Evolutionary conservation across 23 red algal species (phyloP), one percentile per base, ranked within the genome.

Genomic region (Gracilaria gracilis): DNA sequence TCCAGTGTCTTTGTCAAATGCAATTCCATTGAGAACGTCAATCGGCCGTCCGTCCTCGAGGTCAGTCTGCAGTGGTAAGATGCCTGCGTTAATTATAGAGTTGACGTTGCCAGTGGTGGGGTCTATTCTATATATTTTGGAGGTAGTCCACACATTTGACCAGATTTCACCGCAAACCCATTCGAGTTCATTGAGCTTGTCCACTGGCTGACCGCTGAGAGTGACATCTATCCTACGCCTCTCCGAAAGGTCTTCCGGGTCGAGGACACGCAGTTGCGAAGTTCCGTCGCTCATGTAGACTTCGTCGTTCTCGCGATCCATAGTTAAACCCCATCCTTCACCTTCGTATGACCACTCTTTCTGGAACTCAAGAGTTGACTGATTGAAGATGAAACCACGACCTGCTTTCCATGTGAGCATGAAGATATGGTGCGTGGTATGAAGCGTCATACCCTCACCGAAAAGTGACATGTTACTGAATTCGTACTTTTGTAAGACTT

Each of bases 271-370:
- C 9, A 96, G 34, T 39, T 76, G 36, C n/a, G 48, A 51, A 19
- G 81, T 96, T 53, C 94, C 94, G 67, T 96, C 85, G 65, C 88
- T 93, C 87, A 96, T 80, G 61, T 91, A 96, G 28, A 96, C 74
- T 39, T 86, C 81, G 35, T 85, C 84, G 31, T 70, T 80, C 21
- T 80, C 81, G 6, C 79, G 71, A 59, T 91, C 85, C 77, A 78
- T 88, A 40, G 84, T 65, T 13, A 96, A 57, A 20, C 94, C 94
- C 94, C 94, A 96, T 51, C 94, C 94, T 38, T 91, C 87, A 35
- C 94, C 94, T 35, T 92, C 82, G 65, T 93, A 96, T 34, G 34
- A 55, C 94, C 94, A 96, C 16, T 96, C 81, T 54, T 90, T 85
- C 27, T 53, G 77, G 8, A 96, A 0, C 44, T 85, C 87, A 75